Evolutionary conservation across 177 flowering plant species (phyloP), one percentile per base, ranked within the genome.

Genomic region (Tripterygium wilfordii): DNA sequence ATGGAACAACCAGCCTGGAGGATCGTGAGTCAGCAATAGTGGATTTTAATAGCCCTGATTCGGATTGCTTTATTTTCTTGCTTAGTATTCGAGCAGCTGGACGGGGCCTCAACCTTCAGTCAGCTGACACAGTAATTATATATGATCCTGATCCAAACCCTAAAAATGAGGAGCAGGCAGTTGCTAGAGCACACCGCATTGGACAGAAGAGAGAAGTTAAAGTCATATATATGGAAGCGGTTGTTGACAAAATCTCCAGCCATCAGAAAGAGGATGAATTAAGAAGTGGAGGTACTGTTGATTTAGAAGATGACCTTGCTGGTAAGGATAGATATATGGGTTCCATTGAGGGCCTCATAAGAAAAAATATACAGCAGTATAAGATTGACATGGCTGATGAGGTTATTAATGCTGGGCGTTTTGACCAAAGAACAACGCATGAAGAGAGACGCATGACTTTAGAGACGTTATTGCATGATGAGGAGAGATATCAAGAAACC

Each of bases 311-410:
- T 81, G 99, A 94, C 49, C 83, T 94, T 45, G 96, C 82, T 0
- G 99, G 99, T 16, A 89, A 89, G 65, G 97, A 89, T 67, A 82
- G 97, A 17, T 94, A 87, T 64, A 71, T 87, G 36, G 99, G 97
- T 33, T 89, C 99, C 10, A 94, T 94, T 54, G 99, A 94, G 76
- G 70, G 97, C 61, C 83, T 94, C 29, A 87, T 94, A 50, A 70
- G 99, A 43, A 94, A 86, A 59, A 94, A 94, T 47, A 94, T 94
- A 60, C 99, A 94, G 42, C 99, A 94, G 44, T 94, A 94, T 63
- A 94, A 94, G 73, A 94, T 94, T 54, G 99, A 94, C 58, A 94
- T 94, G 99, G 99, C 99, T 19, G 99, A 94, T 74, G 99, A 94
- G 65, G 99, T 94, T 25, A 94, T 94, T 52, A 94, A 94, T 78